Conservation (phyloP, 2,329 filamentous ascomycete genomes). For the Chrysosphaeria jannelii region DNA sequence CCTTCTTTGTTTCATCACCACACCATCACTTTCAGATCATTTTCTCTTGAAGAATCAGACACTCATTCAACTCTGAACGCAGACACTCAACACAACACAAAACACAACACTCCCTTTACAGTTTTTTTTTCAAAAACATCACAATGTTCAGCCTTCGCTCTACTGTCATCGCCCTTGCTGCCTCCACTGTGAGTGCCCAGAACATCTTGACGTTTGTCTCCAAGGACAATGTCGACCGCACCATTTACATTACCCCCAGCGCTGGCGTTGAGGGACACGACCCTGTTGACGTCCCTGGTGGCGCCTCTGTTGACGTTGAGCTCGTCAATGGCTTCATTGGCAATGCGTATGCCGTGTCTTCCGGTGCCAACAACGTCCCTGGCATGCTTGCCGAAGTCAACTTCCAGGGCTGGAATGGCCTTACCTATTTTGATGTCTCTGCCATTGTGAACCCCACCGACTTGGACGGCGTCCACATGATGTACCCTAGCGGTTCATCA, state of each 20-base stretch:
- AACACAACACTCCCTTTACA: background rate
- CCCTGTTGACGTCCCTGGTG: conserved; percentile 12
- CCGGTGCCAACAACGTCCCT: conserved; percentile 8
- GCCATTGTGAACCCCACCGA: conserved; percentile 14
- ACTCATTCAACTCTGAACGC: too few relatives aligned
- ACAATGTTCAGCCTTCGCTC: conserved; percentile 2
- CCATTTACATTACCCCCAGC: conserved; percentile 19
- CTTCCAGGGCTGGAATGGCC: conserved; percentile 9
- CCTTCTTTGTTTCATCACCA: too few relatives aligned
- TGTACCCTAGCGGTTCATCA: conserved; percentile 9
- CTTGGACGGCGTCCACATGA: conserved; percentile 10
- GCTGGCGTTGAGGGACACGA: conserved; percentile 10
- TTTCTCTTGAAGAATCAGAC: too few relatives aligned
- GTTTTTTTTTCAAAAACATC: background rate
- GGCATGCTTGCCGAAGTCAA: conserved; percentile 11
- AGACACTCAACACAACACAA: background rate
- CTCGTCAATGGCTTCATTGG: conserved; percentile 8
- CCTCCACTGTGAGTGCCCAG: conserved; percentile 12
- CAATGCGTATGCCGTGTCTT: conserved; percentile 10
- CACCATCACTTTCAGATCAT: too few relatives aligned
- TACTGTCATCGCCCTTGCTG: conserved; percentile 3
- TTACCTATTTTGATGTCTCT: conserved; percentile 15
- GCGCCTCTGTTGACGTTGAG: conserved; percentile 11
- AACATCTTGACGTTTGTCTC: conserved; percentile 26
- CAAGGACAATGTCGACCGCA: conserved; percentile 19